Percentiles rank a stretch among this genome's conserved stretches.
These are phyloP conservation scores for Schwanniomyces vanrijiae DNA, from an alignment of 805 yeast genomes.

Conservation along the genomic window DNA sequence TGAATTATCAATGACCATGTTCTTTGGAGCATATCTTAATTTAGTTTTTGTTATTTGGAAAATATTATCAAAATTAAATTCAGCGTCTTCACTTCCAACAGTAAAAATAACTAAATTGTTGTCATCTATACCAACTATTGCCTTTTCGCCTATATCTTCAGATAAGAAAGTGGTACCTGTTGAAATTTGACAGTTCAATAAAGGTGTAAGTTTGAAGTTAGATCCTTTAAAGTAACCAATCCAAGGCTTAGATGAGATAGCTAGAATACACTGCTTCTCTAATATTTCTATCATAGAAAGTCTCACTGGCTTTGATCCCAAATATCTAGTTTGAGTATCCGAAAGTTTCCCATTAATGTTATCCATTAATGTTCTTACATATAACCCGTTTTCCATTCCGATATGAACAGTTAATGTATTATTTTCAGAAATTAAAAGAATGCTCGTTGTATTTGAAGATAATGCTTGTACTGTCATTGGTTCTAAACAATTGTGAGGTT, in stretches of 20 bases:
- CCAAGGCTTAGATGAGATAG: constrained; percentile 58
- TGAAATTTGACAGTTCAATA: constrained; percentile 41
- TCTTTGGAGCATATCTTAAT: constrained; percentile 53
- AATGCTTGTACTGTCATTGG: constrained; percentile 64
- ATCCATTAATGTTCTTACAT: constrained; percentile 62
- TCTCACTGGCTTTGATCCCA: constrained; percentile 67
- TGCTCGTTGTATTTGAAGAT: constrained; percentile 42
- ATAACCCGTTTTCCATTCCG: constrained; percentile 84
- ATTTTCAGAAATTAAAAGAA: constrained; percentile 21
- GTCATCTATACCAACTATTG: constrained; percentile 62
- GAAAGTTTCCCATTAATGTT: constrained; percentile 54
- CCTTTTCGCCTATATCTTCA: constrained; percentile 59
- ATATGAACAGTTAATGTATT: constrained; percentile 53
- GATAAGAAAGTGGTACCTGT: constrained; percentile 57
- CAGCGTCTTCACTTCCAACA: constrained; percentile 41
- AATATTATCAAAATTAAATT: constrained; percentile 25
- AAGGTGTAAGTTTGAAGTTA: constrained; percentile 48
- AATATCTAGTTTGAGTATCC: constrained; percentile 65
- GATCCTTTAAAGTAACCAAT: constrained; percentile 35
- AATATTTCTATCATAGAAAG: constrained; percentile 38
- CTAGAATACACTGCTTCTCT: constrained; percentile 39
- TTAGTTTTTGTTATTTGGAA: constrained; percentile 32
- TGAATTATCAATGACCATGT: constrained; percentile 27
- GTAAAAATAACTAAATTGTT: constrained; percentile 56
- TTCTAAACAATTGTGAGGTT: constrained; percentile 59